These are phyloP conservation scores for Trypethelium eluteriae DNA, from an alignment of 495 filamentous ascomycete species.

Conservation along the genomic window DNA sequence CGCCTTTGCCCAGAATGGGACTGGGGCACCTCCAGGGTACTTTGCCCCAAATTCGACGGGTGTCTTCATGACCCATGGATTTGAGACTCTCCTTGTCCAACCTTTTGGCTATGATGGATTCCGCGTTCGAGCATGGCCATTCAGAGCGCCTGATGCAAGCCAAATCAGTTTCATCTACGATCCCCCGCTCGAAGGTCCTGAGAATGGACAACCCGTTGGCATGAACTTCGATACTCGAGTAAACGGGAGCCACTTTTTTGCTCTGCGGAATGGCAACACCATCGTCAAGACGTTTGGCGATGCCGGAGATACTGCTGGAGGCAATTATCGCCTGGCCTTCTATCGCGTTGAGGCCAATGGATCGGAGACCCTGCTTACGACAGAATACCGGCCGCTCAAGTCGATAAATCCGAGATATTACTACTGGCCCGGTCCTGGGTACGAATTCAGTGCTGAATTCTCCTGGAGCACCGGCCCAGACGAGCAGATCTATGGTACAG, in stretches of 20 bases:
- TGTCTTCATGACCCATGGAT: slow-evolving; percentile 17
- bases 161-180: slow-evolving; percentile 20
- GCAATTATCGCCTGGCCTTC: slow-evolving; percentile 12
- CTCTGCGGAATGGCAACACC: slow-evolving; percentile 17
- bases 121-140: slow-evolving; percentile 20
- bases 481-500: slow-evolving; percentile 20
- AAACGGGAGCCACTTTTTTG: slow-evolving; percentile 13
- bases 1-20: slow-evolving; percentile 9
- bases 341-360: slow-evolving; percentile 14
- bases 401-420: slow-evolving; percentile 16
- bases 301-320: slow-evolving; percentile 11
- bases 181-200: slow-evolving; percentile 18
- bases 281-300: slow-evolving; percentile 16
- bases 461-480: slow-evolving; percentile 14
- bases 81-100: slow-evolving; percentile 18
- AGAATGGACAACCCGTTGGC: slow-evolving; percentile 9
- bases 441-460: slow-evolving; percentile 16
- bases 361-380: slow-evolving; percentile 13
- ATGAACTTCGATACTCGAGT: slow-evolving; percentile 16
- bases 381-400: slow-evolving; percentile 15
- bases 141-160: slow-evolving; percentile 17
- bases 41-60: slow-evolving; percentile 17
- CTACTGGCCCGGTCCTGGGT: slow-evolving; percentile 17
- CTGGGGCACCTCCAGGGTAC: neutral
- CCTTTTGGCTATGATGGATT: slow-evolving; percentile 21